Evolutionary conservation across 352 stramenopile species (phyloP).

Genomic region (Pythium brachiatum): DNA sequence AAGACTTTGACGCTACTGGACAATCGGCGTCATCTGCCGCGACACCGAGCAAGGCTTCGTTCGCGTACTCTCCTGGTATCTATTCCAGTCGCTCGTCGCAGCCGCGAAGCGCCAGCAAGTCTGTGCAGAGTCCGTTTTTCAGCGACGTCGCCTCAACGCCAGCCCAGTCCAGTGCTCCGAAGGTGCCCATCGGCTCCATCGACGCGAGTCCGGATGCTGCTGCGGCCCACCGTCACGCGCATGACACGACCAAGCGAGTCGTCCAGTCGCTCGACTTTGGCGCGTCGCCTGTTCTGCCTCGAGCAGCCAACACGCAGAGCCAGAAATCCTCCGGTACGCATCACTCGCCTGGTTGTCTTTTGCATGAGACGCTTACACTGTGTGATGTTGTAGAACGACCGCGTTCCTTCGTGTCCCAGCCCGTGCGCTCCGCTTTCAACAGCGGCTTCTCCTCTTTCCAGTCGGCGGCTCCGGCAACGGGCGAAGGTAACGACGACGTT

Average conservation of each 20-base stretch:
- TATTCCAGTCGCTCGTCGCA: conserved; percentile 56
- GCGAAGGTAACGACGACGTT: conserved; percentile 7
- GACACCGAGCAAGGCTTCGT: not conserved
- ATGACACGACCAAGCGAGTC: conserved; percentile 30
- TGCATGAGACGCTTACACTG: not conserved
- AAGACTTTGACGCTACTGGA: not conserved
- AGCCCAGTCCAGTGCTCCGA: conserved; percentile 9
- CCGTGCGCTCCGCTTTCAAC: conserved; percentile 24
- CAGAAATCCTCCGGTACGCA: conserved; percentile 11
- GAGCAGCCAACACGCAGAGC: conserved; percentile 38
- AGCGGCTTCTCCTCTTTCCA: conserved; percentile 14
- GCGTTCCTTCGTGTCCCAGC: conserved; percentile 15
- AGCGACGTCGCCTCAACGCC: conserved; percentile 3
- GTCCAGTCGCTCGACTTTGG: conserved; percentile 53
- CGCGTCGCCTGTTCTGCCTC: conserved; percentile 36
- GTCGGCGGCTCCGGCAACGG: not conserved
- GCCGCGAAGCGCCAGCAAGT: conserved; percentile 30
- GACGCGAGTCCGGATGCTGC: conserved; percentile 43
- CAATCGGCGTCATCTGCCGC: not conserved
- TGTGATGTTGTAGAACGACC: conserved; percentile 11
- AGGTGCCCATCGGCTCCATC: conserved; percentile 40
- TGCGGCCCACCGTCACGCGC: conserved; percentile 34
- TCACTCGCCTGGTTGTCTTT: too few species aligned
- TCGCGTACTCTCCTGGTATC: conserved; percentile 62
- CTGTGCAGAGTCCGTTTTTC: conserved; percentile 19